Percentiles rank a stretch among this genome's conserved stretches.
phyloP scores from a whole-genome alignment of 108 stramenopile species.

The Bacterosira constricta region DNA sequence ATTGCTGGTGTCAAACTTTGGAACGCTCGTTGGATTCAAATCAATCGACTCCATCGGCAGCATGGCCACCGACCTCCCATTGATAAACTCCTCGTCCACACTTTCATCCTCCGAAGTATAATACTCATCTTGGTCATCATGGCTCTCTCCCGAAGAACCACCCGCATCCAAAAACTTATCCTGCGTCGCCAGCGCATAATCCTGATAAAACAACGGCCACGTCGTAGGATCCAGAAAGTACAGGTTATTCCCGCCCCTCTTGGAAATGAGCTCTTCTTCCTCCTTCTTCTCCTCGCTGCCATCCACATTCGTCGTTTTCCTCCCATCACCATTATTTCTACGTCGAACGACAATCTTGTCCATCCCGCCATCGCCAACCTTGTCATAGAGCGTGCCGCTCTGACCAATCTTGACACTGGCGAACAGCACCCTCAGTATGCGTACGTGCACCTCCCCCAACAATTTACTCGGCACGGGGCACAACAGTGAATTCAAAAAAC shows the following conservation, averaged over 20 bases:
- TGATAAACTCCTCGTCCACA: constrained; percentile 34
- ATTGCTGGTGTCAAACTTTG: background rate
- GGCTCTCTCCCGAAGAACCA: constrained; percentile 2
- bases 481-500: constrained; percentile 66
- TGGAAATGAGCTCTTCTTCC: constrained; percentile 33
- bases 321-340: background rate
- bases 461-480: constrained; percentile 69
- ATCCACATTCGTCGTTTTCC: background rate
- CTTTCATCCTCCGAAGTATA: background rate
- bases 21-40: constrained; percentile 14
- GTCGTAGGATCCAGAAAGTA: constrained; percentile 67
- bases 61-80: constrained; percentile 28
- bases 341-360: constrained; percentile 6
- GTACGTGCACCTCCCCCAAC: constrained; percentile 77
- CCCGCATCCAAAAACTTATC: constrained; percentile 51
- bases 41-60: constrained; percentile 19
- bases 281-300: background rate
- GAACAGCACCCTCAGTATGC: constrained; percentile 63
- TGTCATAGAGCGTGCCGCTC: constrained; percentile 40
- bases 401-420: constrained; percentile 27
- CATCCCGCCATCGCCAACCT: constrained; percentile 32
- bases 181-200: constrained; percentile 75
- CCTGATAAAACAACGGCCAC: constrained; percentile 86
- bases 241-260: constrained; percentile 78
- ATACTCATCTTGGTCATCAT: background rate